A percentile compares a stretch with the other conserved stretches of the same genome.
Evolutionary conservation across 2,329 filamentous ascomycete species (phyloP).

Genomic region (Fusarium solani-melongenae): DNA sequence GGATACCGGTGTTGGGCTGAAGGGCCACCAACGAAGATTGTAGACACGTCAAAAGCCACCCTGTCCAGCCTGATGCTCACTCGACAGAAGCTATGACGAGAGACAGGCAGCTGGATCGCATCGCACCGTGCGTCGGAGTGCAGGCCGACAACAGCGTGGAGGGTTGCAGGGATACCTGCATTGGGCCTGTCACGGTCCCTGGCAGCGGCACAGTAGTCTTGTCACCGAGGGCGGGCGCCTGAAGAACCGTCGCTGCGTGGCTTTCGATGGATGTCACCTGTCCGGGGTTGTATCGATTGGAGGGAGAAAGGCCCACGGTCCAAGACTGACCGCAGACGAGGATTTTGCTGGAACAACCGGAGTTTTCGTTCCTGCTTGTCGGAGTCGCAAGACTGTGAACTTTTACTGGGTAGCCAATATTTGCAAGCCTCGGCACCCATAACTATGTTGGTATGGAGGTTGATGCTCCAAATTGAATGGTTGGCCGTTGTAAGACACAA

Average conservation of each 20-base stretch:
- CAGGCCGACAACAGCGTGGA: slow-evolving; percentile 28
- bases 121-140: slow-evolving; percentile 30
- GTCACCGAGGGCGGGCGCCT: slow-evolving; percentile 6
- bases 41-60: neutral
- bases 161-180: slow-evolving; percentile 31
- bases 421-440: neutral
- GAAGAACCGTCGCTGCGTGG: slow-evolving; percentile 20
- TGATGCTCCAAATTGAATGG: neutral
- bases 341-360: neutral
- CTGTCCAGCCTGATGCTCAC: neutral
- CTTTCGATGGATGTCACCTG: slow-evolving; percentile 9
- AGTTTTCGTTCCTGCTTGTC: slow-evolving; percentile 16
- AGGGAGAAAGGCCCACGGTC: neutral
- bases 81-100: slow-evolving; percentile 9
- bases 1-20: neutral
- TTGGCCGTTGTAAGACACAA: neutral
- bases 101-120: slow-evolving; percentile 16
- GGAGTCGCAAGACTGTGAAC: neutral
- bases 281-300: neutral
- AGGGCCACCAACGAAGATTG: neutral
- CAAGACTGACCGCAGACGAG: neutral
- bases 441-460: slow-evolving; percentile 9
- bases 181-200: slow-evolving; percentile 36
- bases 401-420: slow-evolving; percentile 5
- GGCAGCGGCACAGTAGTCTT: slow-evolving; percentile 34